Conservation (phyloP, 352 stramenopile genomes). For the Aphanomyces stellatus region DNA sequence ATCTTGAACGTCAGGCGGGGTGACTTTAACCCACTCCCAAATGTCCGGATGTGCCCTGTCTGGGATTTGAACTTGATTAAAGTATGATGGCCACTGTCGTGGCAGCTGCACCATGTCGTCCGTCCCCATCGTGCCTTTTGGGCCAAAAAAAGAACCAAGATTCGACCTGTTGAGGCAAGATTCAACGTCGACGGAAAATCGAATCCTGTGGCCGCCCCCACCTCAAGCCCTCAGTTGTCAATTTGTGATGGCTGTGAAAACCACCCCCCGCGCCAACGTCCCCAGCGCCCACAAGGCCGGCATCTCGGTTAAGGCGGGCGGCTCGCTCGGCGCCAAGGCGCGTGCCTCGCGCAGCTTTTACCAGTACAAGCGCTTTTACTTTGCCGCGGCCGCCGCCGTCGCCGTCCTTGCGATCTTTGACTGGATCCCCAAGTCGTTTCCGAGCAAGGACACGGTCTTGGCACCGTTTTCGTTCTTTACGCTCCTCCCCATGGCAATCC, state of each 20-base stretch:
- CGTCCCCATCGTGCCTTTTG: conserved; percentile 1
- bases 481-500: conserved; percentile 2
- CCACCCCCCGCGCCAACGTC: conserved; percentile 1
- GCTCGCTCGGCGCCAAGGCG: not conserved
- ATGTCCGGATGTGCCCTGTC: too few species aligned
- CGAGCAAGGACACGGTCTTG: not conserved
- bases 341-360: conserved; percentile 1
- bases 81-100: not conserved
- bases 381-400: not conserved
- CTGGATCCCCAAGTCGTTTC: conserved; percentile 8
- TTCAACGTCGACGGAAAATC: not conserved
- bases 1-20: not conserved
- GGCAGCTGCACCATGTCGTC: not conserved
- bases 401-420: not conserved
- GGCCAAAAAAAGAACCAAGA: conserved; percentile 3
- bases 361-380: not conserved
- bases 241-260: conserved; percentile 9
- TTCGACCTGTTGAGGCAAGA: not conserved
- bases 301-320: conserved; percentile 2
- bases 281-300: conserved; percentile 6
- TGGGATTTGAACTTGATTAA: not conserved
- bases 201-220: not conserved
- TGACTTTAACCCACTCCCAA: not conserved
- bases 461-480: conserved; percentile 7
- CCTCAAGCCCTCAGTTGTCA: not conserved